These are phyloP conservation scores for Exophiala lecanii-corni DNA, from an alignment of 2,329 filamentous ascomycete genomes.

Conservation along the genomic window DNA sequence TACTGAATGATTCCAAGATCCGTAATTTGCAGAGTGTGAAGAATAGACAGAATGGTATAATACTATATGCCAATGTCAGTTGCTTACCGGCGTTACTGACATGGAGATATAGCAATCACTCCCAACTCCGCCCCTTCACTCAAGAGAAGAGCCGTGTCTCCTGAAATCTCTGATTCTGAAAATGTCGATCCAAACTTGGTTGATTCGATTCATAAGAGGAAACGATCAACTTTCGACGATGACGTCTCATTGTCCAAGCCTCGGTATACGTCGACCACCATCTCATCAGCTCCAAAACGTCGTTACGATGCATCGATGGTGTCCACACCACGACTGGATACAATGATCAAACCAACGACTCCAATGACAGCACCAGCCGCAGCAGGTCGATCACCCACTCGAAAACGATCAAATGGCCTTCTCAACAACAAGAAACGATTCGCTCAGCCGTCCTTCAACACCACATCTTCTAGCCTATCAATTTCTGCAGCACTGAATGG, in stretches of 20 bases:
- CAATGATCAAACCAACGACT: conserved; percentile 32
- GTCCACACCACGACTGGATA: conserved; percentile 23
- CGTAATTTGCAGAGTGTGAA: conserved; percentile 31
- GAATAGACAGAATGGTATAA: conserved; percentile 48
- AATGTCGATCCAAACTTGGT: conserved; percentile 54
- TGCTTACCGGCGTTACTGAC: background rate
- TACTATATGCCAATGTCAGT: too few relatives aligned
- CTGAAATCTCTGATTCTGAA: conserved; percentile 49
- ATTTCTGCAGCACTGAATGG: conserved; percentile 78
- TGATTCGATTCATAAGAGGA: conserved; percentile 46
- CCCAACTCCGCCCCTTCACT: conserved; percentile 34
- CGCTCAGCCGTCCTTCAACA: conserved; percentile 62
- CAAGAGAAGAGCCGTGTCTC: conserved; percentile 45
- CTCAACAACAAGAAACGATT: conserved; percentile 67
- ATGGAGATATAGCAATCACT: conserved; percentile 23
- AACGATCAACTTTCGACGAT: conserved; percentile 32
- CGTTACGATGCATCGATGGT: conserved; percentile 19
- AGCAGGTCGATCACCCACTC: conserved; percentile 74
- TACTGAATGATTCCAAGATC: conserved; percentile 30
- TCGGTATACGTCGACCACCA: conserved; percentile 42
- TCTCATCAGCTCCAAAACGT: conserved; percentile 24
- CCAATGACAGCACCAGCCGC: conserved; percentile 60
- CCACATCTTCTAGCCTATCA: conserved; percentile 65
- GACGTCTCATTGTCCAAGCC: conserved; percentile 41
- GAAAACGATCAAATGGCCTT: conserved; percentile 64